Percentiles rank a stretch among this genome's conserved stretches.
These are phyloP conservation scores for Astrothelium subdiscretum DNA, from an alignment of 495 filamentous ascomycete species.

Conservation along the genomic window DNA sequence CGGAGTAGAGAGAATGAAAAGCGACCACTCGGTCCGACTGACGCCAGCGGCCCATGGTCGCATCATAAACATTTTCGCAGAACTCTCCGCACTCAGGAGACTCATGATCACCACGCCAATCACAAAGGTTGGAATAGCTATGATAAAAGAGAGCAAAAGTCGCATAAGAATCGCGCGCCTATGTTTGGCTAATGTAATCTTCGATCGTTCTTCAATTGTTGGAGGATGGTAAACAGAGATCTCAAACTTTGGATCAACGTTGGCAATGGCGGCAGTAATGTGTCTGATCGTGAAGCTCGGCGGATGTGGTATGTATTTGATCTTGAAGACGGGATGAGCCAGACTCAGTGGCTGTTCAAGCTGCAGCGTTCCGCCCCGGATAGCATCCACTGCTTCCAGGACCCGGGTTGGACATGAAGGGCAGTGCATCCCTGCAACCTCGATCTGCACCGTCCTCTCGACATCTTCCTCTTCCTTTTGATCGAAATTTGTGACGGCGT, in stretches of 20 bases:
- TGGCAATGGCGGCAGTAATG: constrained; percentile 56
- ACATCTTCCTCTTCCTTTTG: constrained; percentile 10
- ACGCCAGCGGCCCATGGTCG: constrained; percentile 51
- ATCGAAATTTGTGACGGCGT: constrained; percentile 28
- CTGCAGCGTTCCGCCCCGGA: constrained; percentile 34
- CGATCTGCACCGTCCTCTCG: constrained; percentile 51
- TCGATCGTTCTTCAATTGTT: constrained; percentile 74
- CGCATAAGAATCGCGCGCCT: constrained; percentile 33
- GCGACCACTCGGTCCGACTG: constrained; percentile 65
- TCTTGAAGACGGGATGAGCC: constrained; percentile 51
- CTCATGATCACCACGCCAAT: constrained; percentile 90
- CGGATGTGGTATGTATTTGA: constrained; percentile 57
- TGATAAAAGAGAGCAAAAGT: constrained; percentile 55
- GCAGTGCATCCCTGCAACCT: constrained; percentile 79
- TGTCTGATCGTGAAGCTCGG: constrained; percentile 66
- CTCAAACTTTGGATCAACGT: constrained; percentile 50
- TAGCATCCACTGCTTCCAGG: constrained; percentile 36
- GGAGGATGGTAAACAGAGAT: constrained; percentile 67
- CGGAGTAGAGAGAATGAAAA: constrained; percentile 79
- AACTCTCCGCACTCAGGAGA: constrained; percentile 50
- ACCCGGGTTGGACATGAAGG: constrained; percentile 65
- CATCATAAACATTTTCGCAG: constrained; percentile 52
- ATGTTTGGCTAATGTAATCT: constrained; percentile 36
- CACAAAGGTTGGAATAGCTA: constrained; percentile 76
- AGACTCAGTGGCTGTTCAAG: constrained; percentile 40